Conservation (phyloP, 179 eudicot genomes). For the Sideroxylon spinosum region DNA sequence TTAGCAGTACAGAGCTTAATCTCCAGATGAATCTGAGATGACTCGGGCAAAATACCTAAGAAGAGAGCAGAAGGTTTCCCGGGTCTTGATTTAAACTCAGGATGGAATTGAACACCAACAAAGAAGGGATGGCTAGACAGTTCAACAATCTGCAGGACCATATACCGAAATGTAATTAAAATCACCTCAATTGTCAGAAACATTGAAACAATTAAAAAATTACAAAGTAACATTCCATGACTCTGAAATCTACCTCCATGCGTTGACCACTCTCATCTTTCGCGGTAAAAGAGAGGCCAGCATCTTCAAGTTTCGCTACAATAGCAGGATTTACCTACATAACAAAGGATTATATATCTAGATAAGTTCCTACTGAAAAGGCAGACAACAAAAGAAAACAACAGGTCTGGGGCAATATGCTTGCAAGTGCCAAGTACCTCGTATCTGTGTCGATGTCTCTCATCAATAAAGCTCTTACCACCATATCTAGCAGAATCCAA, state of each 20-base stretch:
- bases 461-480: constrained; percentile 65
- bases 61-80: constrained; percentile 89
- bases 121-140: constrained; percentile 72
- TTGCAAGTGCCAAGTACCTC: constrained; percentile 48
- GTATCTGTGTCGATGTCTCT: constrained; percentile 97
- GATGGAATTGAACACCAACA: constrained; percentile 94
- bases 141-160: constrained; percentile 65
- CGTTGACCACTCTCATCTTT: constrained; percentile 80
- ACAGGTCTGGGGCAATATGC: constrained; percentile 4
- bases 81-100: constrained; percentile 93
- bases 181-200: neutral
- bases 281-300: constrained; percentile 78
- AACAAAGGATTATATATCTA: neutral
- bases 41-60: constrained; percentile 43
- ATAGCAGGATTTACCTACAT: constrained; percentile 73
- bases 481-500: constrained; percentile 54
- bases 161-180: neutral
- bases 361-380: neutral
- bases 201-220: neutral
- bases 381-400: neutral
- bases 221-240: neutral
- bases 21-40: neutral
- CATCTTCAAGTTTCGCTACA: constrained; percentile 62
- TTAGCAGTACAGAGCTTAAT: neutral
- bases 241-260: constrained; percentile 63